A percentile compares a stretch with the other conserved stretches of the same genome.
Conservation (phyloP, 495 filamentous ascomycete genomes). For the Penicillium pancosmium region DNA sequence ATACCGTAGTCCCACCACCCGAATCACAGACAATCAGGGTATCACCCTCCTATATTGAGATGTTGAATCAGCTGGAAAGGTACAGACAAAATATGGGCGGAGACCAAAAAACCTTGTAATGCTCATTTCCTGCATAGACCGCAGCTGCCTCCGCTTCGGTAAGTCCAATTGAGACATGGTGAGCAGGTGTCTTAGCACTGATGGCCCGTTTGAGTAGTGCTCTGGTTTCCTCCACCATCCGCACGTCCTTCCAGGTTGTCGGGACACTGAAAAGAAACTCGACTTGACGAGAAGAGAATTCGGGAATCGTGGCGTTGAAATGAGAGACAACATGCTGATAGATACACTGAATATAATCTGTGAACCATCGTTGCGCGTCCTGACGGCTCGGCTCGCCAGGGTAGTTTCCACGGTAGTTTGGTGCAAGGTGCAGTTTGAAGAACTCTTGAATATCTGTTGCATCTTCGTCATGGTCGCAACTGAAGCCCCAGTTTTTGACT, state of each 20-base stretch:
- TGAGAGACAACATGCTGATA: slow-evolving; percentile 57
- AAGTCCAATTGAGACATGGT: slow-evolving; percentile 59
- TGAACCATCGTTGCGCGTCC: slow-evolving; percentile 57
- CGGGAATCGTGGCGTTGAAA: slow-evolving; percentile 42
- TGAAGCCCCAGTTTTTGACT: slow-evolving; percentile 59
- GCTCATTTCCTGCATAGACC: slow-evolving; percentile 52
- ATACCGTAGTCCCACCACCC: slow-evolving; percentile 56
- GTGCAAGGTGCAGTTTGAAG: slow-evolving; percentile 65
- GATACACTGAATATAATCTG: slow-evolving; percentile 56
- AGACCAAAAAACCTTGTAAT: slow-evolving; percentile 26
- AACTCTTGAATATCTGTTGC: slow-evolving; percentile 49
- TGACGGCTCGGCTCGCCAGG: slow-evolving; percentile 32
- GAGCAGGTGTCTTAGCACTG: slow-evolving; percentile 47
- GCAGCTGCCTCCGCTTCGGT: slow-evolving; percentile 73
- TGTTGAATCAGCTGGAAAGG: neutral
- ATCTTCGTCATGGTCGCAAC: slow-evolving; percentile 51
- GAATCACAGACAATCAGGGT: slow-evolving; percentile 58
- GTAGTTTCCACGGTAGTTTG: slow-evolving; percentile 40
- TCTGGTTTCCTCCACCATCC: slow-evolving; percentile 60
- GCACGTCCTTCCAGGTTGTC: slow-evolving; percentile 64
- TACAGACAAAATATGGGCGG: neutral
- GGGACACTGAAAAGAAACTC: slow-evolving; percentile 71
- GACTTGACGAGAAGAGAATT: slow-evolving; percentile 52
- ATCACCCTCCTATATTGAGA: slow-evolving; percentile 39
- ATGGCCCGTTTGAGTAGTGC: slow-evolving; percentile 52